Conservation (phyloP, 164 flowering plant genomes). For the Kalanchoe fedtschenkoi region DNA sequence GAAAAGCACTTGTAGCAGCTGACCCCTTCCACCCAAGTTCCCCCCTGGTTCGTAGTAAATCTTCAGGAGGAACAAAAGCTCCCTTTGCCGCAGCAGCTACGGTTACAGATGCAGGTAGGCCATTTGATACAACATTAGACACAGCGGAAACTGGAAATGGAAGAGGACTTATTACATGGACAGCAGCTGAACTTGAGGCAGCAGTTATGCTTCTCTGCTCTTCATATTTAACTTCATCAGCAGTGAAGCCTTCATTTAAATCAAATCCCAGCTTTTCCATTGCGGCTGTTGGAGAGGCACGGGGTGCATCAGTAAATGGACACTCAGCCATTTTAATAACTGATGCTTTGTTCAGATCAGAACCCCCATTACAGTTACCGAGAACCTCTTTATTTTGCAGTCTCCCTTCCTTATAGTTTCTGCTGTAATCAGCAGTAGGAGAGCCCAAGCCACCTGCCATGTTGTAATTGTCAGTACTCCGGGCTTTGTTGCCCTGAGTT, state of each 20-base stretch:
- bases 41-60: conserved; percentile 38
- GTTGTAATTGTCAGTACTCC: conserved; percentile 9
- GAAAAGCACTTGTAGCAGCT: conserved; percentile 96
- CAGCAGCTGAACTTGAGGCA: conserved; percentile 19
- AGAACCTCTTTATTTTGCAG: conserved; percentile 18
- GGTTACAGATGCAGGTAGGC: conserved; percentile 53
- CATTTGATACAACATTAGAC: conserved; percentile 25
- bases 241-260: conserved; percentile 70
- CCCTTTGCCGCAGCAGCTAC: conserved; percentile 91
- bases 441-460: conserved; percentile 5
- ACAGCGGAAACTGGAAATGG: conserved; percentile 34
- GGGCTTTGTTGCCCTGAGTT: conserved; percentile 13
- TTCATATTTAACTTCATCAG: conserved; percentile 56
- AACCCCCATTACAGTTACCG: conserved; percentile 12
- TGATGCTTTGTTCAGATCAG: conserved; percentile 16
- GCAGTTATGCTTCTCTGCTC: conserved; percentile 23
- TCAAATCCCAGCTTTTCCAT: conserved; percentile 69
- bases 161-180: conserved; percentile 26
- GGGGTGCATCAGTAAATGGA: conserved; percentile 23
- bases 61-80: conserved; percentile 67
- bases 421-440: conserved; percentile 10
- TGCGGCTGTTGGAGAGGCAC: conserved; percentile 22
- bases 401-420: conserved; percentile 16
- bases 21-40: conserved; percentile 94
- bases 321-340: conserved; percentile 12